A percentile compares a stretch with the other conserved stretches of the same genome.
phyloP scores from a whole-genome alignment of 768 basidiomycete species.

The Podaxis sp. region DNA sequence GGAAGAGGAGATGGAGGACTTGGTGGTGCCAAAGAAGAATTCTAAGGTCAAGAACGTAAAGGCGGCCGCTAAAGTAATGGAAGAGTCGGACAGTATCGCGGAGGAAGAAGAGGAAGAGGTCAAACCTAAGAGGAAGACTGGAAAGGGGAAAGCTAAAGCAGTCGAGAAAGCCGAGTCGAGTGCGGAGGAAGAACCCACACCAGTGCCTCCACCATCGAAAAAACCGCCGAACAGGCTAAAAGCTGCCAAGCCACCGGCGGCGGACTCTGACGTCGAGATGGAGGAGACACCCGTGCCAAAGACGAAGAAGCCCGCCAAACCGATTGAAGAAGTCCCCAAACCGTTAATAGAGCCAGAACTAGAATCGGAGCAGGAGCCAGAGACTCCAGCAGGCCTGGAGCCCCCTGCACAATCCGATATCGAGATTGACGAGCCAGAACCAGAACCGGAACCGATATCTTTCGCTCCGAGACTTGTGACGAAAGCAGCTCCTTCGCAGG shows the following conservation, averaged over 20 bases:
- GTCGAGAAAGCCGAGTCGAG: constrained; percentile 34
- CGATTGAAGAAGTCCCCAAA: not conserved
- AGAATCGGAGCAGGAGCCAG: not conserved
- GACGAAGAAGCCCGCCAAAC: not conserved
- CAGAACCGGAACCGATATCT: not conserved
- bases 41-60: constrained; percentile 25
- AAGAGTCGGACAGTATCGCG: not conserved
- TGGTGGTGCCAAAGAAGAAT: not conserved
- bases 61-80: constrained; percentile 6
- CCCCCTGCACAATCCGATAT: not conserved
- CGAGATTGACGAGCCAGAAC: not conserved
- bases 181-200: constrained; percentile 16
- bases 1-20: constrained; percentile 18
- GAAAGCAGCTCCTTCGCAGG: not conserved
- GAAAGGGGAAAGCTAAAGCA: constrained; percentile 20
- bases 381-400: not conserved
- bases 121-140: not conserved
- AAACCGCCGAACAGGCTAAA: constrained; percentile 1
- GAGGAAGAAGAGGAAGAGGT: constrained; percentile 19
- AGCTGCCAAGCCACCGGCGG: not conserved
- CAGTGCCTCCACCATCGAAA: not conserved
- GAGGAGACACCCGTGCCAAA: not conserved
- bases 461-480: constrained; percentile 2
- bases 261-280: constrained; percentile 4
- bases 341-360: not conserved